Percentiles rank a stretch among this genome's conserved stretches.
Conservation (phyloP, 1,284 basidiomycete species). For the Paramarasmius palmivorus region DNA sequence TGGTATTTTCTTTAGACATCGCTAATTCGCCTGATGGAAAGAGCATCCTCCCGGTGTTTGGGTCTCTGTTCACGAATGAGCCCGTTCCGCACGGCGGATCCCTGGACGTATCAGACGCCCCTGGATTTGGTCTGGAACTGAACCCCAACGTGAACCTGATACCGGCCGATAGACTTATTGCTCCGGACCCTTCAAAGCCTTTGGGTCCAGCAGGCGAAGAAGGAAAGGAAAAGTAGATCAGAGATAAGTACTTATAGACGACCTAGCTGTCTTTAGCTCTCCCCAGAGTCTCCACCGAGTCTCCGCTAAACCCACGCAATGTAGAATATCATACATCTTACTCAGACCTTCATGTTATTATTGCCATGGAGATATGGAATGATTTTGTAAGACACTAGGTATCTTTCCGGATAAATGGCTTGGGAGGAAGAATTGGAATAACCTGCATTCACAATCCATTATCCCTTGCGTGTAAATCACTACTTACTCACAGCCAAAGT, state of each 20-base stretch:
- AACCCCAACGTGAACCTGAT: constrained; percentile 38
- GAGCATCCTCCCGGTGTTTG: constrained; percentile 46
- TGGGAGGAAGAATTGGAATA: too few relatives aligned
- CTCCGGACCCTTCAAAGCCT: constrained; percentile 12
- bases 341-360: too few relatives aligned
- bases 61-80: constrained; percentile 51
- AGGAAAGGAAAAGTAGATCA: constrained; percentile 2
- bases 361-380: too few relatives aligned
- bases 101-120: constrained; percentile 39
- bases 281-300: background rate
- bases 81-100: constrained; percentile 44
- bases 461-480: too few relatives aligned
- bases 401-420: too few relatives aligned
- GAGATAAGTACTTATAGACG: background rate
- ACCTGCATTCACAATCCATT: too few relatives aligned
- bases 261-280: background rate
- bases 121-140: constrained; percentile 49
- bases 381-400: too few relatives aligned
- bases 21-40: constrained; percentile 52
- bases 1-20: constrained; percentile 41
- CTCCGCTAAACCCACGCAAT: too few relatives aligned
- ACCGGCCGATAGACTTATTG: constrained; percentile 18
- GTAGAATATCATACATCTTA: too few relatives aligned
- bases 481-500: too few relatives aligned
- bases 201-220: constrained; percentile 8